Evolutionary conservation across 2,329 filamentous ascomycete species (phyloP), one percentile per base, ranked within the genome.

Genomic region (Phaeomoniella chlamydospora): DNA sequence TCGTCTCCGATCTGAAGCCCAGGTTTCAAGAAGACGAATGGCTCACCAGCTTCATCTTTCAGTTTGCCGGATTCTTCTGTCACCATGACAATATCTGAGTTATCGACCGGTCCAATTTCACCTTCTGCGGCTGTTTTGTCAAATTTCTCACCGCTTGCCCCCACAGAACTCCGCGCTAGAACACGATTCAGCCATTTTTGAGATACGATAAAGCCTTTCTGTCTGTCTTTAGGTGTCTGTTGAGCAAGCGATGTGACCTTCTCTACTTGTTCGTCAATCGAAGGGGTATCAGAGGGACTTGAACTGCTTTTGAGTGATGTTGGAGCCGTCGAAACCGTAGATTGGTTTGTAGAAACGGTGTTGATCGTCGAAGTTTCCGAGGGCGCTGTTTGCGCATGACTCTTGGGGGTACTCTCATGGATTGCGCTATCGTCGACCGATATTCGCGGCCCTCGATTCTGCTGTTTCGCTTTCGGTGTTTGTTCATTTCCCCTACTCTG

Each of bases 81-180:
- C 42, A 77, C 68, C 40, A 77, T 64, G 35, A 87, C 74, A 41
- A 94, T 77, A 50, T 87, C 80, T 0, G 80, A 76, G 52, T 94
- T 94, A 62, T 94, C 85, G 18, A 96, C 72, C 0, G 83, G 81
- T 1, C 86, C 86, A 38, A 90, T 70, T 3, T 74, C 69, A 4
- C 71, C 73, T 39, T 77, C 69, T 9, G 65, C 52, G 6, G 70
- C 68, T n/a, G 67, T 60, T 42, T 81, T 80, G 41, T 68, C 62
- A 29, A 59, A 62, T 35, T 72, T 68, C 42, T 68, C 65, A n/a
- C 15, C 13, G 9, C 14, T 13, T 17, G 17, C 17, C 14, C 34
- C 37, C n/a, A 74, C 70, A 5, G 70, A 66, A 34, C 72, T 72
- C 37, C 82, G 67, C 15, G 80, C 70, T 40, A 79, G 64, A 2